phyloP scores from a whole-genome alignment of 148 eudicot species.

The Fallopia convolvulus region DNA sequence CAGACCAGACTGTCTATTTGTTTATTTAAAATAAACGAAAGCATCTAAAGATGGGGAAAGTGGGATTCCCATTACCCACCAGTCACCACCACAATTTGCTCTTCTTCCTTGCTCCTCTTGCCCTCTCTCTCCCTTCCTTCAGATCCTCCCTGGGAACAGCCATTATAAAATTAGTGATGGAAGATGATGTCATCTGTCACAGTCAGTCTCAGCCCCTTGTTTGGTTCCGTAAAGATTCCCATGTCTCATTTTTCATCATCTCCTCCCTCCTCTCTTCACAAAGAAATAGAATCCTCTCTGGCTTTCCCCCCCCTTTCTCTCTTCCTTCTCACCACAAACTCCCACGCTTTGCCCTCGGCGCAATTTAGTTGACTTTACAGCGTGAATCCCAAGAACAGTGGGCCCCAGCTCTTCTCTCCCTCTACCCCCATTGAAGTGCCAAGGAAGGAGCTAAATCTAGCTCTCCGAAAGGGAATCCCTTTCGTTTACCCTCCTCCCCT shows the following conservation, averaged over 20 bases:
- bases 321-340: not conserved
- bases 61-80: slow-evolving; percentile 11
- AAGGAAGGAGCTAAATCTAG: not conserved
- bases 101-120: not conserved
- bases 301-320: not conserved
- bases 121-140: not conserved
- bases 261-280: not conserved
- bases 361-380: slow-evolving; percentile 44
- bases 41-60: slow-evolving; percentile 14
- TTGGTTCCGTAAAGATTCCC: not conserved
- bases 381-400: slow-evolving; percentile 46
- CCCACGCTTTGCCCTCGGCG: slow-evolving; percentile 6
- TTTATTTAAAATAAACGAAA: not conserved
- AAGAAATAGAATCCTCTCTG: not conserved
- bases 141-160: slow-evolving; percentile 2
- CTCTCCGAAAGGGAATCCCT: not conserved
- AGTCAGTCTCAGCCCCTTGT: slow-evolving; percentile 1
- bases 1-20: not conserved
- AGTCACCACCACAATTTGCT: slow-evolving; percentile 9
- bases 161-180: not conserved
- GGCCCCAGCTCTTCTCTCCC: not conserved
- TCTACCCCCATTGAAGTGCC: not conserved
- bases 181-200: slow-evolving; percentile 4
- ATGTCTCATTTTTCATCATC: not conserved
- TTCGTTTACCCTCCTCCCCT: not conserved